phyloP scores from a whole-genome alignment of 116 monocot genomes.

The Papilionanthe hybrid region DNA sequence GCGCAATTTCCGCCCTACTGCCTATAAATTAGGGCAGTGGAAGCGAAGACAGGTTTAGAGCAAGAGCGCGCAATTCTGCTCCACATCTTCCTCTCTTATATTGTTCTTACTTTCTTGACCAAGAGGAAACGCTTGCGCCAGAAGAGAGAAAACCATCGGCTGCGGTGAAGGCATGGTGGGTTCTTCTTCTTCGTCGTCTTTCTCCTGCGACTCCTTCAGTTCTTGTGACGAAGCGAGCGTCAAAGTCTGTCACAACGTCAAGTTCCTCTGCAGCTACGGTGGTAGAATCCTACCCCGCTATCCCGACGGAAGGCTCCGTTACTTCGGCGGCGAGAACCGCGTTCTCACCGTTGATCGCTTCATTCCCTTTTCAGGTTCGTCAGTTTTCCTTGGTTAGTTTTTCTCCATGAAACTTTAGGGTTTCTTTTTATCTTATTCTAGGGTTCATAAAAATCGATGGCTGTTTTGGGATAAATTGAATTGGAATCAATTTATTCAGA shows the following conservation, averaged over 20 bases:
- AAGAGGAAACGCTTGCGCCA: background rate
- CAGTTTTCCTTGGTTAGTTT: background rate
- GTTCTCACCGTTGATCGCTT: slow-evolving; percentile 71
- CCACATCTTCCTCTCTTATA: background rate
- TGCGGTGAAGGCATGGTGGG: slow-evolving; percentile 24
- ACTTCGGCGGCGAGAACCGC: slow-evolving; percentile 67
- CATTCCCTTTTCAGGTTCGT: slow-evolving; percentile 46
- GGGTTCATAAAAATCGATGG: background rate
- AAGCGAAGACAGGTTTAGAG: slow-evolving; percentile 12
- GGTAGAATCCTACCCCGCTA: slow-evolving; percentile 62
- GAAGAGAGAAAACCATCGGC: background rate
- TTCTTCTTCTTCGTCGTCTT: slow-evolving; percentile 31
- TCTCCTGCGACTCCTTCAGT: slow-evolving; percentile 31
- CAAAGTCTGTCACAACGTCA: slow-evolving; percentile 18
- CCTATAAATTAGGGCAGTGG: slow-evolving; percentile 7
- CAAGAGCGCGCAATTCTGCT: background rate
- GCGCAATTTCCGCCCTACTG: background rate
- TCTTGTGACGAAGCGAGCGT: slow-evolving; percentile 31
- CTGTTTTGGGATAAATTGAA: background rate
- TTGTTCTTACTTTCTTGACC: background rate
- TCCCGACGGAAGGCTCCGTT: slow-evolving; percentile 61
- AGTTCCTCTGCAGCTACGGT: slow-evolving; percentile 76
- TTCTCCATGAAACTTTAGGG: background rate
- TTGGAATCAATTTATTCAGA: background rate
- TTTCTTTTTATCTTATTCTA: background rate